Evolutionary conservation across 2,329 filamentous ascomycete genomes (phyloP), one percentile per base, ranked within the genome.

Genomic region (Penicillium brevicompactum): DNA sequence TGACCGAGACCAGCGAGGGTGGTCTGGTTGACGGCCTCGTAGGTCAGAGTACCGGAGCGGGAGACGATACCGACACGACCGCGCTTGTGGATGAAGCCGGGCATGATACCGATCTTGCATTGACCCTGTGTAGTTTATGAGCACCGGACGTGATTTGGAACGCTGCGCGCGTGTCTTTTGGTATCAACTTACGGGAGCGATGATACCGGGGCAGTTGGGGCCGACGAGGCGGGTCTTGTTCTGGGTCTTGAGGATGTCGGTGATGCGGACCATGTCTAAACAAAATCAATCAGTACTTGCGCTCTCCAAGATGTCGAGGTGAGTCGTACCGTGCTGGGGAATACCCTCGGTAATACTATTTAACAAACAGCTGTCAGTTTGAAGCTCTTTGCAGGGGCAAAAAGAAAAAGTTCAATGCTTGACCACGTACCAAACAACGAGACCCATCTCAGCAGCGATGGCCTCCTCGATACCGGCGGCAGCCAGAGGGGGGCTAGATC

Each of bases 101-200:
- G 91, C 94, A 99, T 97, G 82, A 99, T 99, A 75, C 94, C 94
- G 74, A 99, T 97, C 84, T 99, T 99, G 87, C 94, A 99, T 86
- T 96, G 93, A 70, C 93, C 94, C 80, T 87, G 68, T 34, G 31
- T 42, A 84, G 42, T 34, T 32, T 45, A 57, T 57, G 27, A 64
- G 57, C 10, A 60, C 54, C 38, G 43, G 38, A 16, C 42, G 13
- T 37, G 13, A 7, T 37, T 37, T 14, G 34, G 34, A n/a, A 13
- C 5, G n/a, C n/a, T 37, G 34, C 34, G 34, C 34, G 34, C 34
- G n/a, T 37, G 34, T n/a, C 14, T 34, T 34, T 3, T 37, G 34
- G 34, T 37, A 37, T 37, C 45, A 41, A 72, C 77, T 69, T 81
- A 86, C 83, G 61, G 84, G 84, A 74, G 84, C 93, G 78, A 97